Base-by-base conservation (phyloP, 2,329 filamentous ascomycete genomes). In the Fusarium acutatum region DNA sequence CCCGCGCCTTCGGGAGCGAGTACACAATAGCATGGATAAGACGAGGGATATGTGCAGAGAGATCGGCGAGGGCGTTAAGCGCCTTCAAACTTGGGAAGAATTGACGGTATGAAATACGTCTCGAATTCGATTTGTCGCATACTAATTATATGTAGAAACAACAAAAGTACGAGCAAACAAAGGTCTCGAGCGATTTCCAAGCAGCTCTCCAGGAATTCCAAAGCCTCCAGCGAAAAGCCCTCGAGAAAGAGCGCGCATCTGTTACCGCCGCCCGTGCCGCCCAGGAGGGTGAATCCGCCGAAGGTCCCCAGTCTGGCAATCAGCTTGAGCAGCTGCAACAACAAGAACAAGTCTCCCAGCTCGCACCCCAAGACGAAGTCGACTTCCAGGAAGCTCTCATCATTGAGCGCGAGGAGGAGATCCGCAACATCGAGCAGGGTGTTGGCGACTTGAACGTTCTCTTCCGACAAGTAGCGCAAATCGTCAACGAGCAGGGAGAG, bases 361-460 rank as follows among this genome's bases (percentile, higher is more conserved):
- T 98, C 14, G 96, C 95, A 3, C 89, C 94, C 34, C 96, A 99
- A 82, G 92, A 94, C 77, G 97, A 99, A 80, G 96, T 99, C 47
- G 96, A 99, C 81, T 99, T 98, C 85, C 96, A 99, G 80, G 96
- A 99, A 77, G 92, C 93, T 22, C 87, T 99, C 66, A 99, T 99
- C 80, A 92, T 97, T 69, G 96, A 99, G 86, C 95, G 97, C 60
- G 96, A 99, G 83, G 91, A 94, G 64, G 96, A 99, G 85, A 99
- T 99, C 75, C 92, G 95, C 71, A 97, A 97, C 81, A 99, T 99
- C 78, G 96, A 98, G 84, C 95, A 98, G 82, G 95, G 94, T 62
- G 96, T 99, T 12, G 93, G 93, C 62, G 96, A 99, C 79, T 86
- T 99, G 71, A 99, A 99, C 79, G 96, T 98, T 79, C 88, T 99